Evolutionary conservation across 345 rosid genomes (phyloP), one percentile per base, ranked within the genome.

Genomic region (Garcia nutans): DNA sequence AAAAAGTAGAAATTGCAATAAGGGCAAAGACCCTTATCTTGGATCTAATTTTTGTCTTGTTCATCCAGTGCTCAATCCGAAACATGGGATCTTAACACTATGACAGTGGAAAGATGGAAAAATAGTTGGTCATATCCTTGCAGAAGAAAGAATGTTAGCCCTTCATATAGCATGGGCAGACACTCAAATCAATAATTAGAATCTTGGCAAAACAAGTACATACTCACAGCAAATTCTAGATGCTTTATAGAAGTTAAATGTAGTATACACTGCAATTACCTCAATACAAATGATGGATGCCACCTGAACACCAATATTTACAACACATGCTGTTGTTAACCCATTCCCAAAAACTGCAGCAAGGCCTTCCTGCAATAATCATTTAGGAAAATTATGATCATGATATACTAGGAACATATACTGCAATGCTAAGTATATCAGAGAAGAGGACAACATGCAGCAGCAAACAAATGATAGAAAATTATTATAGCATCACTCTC

Each of bases 321-420:
- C 97, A 59, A 96, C 84, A 78, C 99, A 96, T 58, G 97, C 92
- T 6, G 94, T 96, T 16, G 97, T 87, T 73, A 96, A 84, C 55
- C 98, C 98, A 64, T 93, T 96, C 74, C 99, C 98, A 86, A 96
- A 96, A 75, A 86, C 89, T 65, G 98, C 93, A 70, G 99, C 91
- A 73, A 96, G 86, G 65, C 96, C 97, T 92, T 92, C 98, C 96
- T 91, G 88, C 52, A 64, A 58, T 19, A 54, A 71, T 64, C 49
- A 74, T 47, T 58, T 15, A 68, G 69, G 10, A 76, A 73, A 56
- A 67, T 74, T n/a, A 80, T 72, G 13, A 47, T 37, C 37, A 37
- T 45, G 45, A 76, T 45, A 47, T 22, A 3, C 20, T 33, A 55
- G 37, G 66, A 63, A n/a, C 49, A 47, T 44, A 13, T 23, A n/a